Percentiles rank a stretch among this genome's conserved stretches.
Evolutionary conservation across 2,329 filamentous ascomycete genomes (phyloP).

Genomic region (Neoarthrinium moseri): DNA sequence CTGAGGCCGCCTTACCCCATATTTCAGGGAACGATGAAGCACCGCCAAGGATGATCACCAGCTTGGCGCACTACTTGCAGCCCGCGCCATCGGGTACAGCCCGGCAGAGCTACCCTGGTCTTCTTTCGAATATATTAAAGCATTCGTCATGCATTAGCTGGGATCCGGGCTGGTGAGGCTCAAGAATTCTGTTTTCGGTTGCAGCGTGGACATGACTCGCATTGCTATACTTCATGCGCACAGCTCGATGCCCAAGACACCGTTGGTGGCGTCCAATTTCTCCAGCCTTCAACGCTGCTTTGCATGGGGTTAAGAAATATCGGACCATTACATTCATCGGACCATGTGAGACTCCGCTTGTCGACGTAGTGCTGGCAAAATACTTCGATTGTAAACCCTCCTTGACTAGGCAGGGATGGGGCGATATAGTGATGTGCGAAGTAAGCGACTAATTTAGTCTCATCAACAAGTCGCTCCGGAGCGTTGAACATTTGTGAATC

Average conservation of each 20-base stretch:
- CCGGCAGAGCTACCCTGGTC: not conserved
- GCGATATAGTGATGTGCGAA: not conserved
- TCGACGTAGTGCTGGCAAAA: not conserved
- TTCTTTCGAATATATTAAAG: conserved; percentile 3
- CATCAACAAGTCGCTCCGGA: too few relatives aligned
- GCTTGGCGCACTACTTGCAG: conserved; percentile 1
- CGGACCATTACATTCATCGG: not conserved
- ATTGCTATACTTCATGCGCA: too few relatives aligned
- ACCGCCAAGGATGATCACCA: conserved; percentile 8
- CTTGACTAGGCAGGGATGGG: too few relatives aligned
- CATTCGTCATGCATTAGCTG: conserved; percentile 1
- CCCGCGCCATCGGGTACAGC: not conserved
- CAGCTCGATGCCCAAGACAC: too few relatives aligned
- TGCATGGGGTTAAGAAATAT: too few relatives aligned
- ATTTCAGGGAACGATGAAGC: not conserved
- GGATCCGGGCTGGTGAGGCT: not conserved
- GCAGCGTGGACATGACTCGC: not conserved
- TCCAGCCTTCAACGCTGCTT: too few relatives aligned
- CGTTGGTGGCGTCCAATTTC: conserved; percentile 8
- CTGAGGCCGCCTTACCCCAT: not conserved
- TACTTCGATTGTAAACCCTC: too few relatives aligned
- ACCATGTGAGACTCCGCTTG: not conserved
- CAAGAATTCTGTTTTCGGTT: not conserved
- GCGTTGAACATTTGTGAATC: too few relatives aligned
- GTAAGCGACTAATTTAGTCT: too few relatives aligned